Percentiles rank a stretch among this genome's conserved stretches.
Conservation (phyloP, 805 yeast genomes). For the Candida germanica region DNA sequence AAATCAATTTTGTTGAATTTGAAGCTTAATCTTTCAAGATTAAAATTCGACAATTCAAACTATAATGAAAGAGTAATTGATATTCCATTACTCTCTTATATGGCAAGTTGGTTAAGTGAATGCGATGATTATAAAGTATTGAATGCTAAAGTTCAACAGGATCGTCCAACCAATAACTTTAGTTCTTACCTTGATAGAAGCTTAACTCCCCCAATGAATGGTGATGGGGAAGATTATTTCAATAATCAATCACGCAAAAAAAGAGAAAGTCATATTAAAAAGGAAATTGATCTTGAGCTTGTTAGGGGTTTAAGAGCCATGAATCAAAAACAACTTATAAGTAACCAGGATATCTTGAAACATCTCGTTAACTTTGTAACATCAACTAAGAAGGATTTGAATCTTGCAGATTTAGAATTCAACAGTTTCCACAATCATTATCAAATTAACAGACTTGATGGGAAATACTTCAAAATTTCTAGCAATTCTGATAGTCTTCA, state of each 20-base stretch:
- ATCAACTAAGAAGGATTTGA: not conserved
- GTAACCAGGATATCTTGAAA: constrained; percentile 3
- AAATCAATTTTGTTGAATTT: constrained; percentile 12
- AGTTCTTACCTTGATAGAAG: constrained; percentile 9
- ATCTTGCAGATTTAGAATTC: not conserved
- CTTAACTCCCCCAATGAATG: constrained; percentile 14
- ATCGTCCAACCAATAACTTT: constrained; percentile 5
- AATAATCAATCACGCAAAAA: not conserved
- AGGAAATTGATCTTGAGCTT: constrained; percentile 11
- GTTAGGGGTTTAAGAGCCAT: constrained; percentile 7
- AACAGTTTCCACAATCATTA: not conserved
- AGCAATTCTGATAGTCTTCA: not conserved
- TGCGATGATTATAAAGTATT: constrained; percentile 15
- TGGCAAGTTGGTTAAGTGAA: constrained; percentile 15
- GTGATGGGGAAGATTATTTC: constrained; percentile 4
- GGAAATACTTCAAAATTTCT: not conserved
- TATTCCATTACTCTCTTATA: constrained; percentile 14
- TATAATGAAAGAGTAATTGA: constrained; percentile 10
- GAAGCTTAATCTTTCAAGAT: constrained; percentile 10
- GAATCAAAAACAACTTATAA: not conserved
- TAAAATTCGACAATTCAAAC: constrained; percentile 12
- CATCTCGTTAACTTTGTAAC: constrained; percentile 1
- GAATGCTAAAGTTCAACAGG: constrained; percentile 9
- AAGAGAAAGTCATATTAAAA: constrained; percentile 8
- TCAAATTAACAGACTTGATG: not conserved